These are phyloP conservation scores for Iris pallida DNA, from an alignment of 116 monocot species.

Conservation along the genomic window DNA sequence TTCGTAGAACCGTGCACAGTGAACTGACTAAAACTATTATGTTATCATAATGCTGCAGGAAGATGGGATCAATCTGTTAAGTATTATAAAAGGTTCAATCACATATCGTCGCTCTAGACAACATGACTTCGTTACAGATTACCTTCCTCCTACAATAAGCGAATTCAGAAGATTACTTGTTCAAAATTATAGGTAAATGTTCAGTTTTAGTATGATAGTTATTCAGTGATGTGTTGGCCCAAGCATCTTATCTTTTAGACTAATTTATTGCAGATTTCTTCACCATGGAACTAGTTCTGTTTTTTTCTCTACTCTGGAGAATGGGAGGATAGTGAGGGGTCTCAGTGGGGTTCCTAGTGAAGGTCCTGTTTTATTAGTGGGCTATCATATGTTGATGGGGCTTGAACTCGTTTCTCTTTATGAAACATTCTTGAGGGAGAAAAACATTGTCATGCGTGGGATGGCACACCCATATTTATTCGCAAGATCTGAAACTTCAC, in stretches of 20 bases:
- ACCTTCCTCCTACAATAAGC: slow-evolving; percentile 56
- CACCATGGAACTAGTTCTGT: slow-evolving; percentile 55
- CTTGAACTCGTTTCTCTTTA: slow-evolving; percentile 59
- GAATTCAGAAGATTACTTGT: slow-evolving; percentile 51
- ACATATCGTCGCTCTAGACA: slow-evolving; percentile 59
- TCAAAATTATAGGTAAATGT: slow-evolving; percentile 29
- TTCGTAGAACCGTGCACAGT: background rate
- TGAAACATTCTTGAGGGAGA: slow-evolving; percentile 71
- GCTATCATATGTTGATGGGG: slow-evolving; percentile 84
- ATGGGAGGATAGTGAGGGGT: slow-evolving; percentile 67
- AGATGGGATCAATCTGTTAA: slow-evolving; percentile 74
- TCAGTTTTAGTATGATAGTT: background rate
- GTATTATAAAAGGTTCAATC: slow-evolving; percentile 56
- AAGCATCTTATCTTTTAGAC: background rate
- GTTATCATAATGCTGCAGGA: slow-evolving; percentile 42
- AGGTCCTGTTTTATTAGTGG: slow-evolving; percentile 87
- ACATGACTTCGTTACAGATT: slow-evolving; percentile 50
- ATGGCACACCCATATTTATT: slow-evolving; percentile 83
- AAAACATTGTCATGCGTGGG: slow-evolving; percentile 49
- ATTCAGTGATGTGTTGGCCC: too few species aligned
- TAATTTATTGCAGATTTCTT: slow-evolving; percentile 42
- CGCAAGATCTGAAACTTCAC: slow-evolving; percentile 15
- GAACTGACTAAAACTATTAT: background rate
- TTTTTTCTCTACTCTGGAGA: slow-evolving; percentile 56
- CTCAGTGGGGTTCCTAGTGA: slow-evolving; percentile 76